Base-by-base conservation (phyloP, 371 early-diverging fungal species). In the Mucor circinelloides region DNA sequence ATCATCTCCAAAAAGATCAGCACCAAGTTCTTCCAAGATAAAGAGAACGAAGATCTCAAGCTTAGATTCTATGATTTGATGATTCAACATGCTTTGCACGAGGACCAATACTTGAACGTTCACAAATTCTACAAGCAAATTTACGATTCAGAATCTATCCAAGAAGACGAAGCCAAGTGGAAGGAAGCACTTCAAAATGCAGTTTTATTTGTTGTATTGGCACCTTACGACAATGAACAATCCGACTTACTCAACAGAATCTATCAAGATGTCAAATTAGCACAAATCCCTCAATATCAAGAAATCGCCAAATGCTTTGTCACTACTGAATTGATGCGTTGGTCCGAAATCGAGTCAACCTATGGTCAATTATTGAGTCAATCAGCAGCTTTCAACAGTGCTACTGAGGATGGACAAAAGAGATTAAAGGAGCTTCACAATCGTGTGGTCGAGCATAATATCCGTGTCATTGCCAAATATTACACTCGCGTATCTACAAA, bases 221-320 rank as follows among this genome's bases (percentile, higher is more conserved):
- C 99, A n/a, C 95, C 97, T 1, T 97, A 88, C 74, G 95, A 94
- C 79, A 95, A 98, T 74, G 98, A 98, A 80, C 98, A 99, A 79
- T 89, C 91, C 0, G 98, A 99, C 71, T 74, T 97, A 67, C 86
- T 97, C 46, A 92, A 96, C 69, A 85, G 96, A 38, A 87, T 95
- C 30, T 86, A 87, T 70, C 80, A 86, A 69, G 96, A 97, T 66
- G 79, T 88, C 42, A 90, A 92, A 15, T 79, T 96, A 63, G 81
- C 86, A 58, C 90, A 94, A 63, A 81, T 95, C 0, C 81, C 90
- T 31, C 52, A 31, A n/a, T 68, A 68, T 68, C 89, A 91, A 74
- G 92, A 94, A 63, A 77, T 99, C 58, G 79, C 87, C 54, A 95
- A 95, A 74, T 87, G 89, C 74, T 97, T 99, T 78, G 94, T 94